Evolutionary conservation across 441 rosid genomes (phyloP), one percentile per base, ranked within the genome.

Genomic region (Hypseocharis bilobata): DNA sequence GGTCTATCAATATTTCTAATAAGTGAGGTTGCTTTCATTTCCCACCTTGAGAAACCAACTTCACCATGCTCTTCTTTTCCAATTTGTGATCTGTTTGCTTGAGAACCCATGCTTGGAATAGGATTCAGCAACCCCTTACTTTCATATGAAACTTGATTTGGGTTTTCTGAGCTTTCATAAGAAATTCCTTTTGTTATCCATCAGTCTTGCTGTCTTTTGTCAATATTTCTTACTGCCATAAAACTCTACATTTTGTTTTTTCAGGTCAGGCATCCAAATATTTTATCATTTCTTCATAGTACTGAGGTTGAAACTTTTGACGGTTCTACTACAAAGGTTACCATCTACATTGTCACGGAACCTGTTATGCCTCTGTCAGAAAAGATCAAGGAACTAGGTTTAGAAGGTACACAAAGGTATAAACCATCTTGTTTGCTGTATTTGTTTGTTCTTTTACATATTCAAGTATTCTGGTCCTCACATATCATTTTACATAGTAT

Each of bases 261-360:
- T 51, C 83, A 93, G 99, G 99, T 89, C 62, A 88, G 99, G 73
- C 99, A 93, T 84, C 99, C 99, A 17, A 93, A 89, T 77, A 86
- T 93, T 72, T 78, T 93, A 45, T 86, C 97, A 45, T 93, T 91
- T 81, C 92, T 93, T 56, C 87, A 91, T 70, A 93, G 99, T 76
- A 84, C 97, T 1, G 99, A 93, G 83, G 85, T 87, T 64, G 97
- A 91, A 81, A 76, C 77, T 74, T 57, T 71, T 65, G 99, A 93
- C 29, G 91, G 88, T 62, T 68, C 96, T 60, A 57, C 82, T 74
- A 49, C 89, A 40, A 93, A 82, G 76, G 80, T 88, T 67, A 87
- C 93, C 14, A 82, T 93, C 65, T 93, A 93, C 70, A 86, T 93
- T 51, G 99, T 93, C 73, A 93, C 97, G 1, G 99, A 93, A 80